Percentiles rank a stretch among this genome's conserved stretches.
These are phyloP conservation scores for Linnemannia schmuckeri DNA, from an alignment of 192 early-diverging fungal species.

Conservation along the genomic window DNA sequence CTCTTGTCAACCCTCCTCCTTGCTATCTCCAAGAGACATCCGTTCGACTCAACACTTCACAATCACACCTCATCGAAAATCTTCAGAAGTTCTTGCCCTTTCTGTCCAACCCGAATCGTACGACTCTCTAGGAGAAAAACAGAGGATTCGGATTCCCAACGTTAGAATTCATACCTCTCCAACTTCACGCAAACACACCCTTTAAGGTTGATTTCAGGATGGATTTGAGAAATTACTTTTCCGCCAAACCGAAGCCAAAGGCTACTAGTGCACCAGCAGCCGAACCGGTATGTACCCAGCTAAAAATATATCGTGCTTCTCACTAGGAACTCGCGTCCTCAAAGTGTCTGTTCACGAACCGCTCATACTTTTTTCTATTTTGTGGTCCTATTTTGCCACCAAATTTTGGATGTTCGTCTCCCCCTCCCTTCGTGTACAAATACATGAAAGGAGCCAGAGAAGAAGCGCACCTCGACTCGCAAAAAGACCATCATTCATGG, in stretches of 20 bases:
- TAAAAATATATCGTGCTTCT: background rate
- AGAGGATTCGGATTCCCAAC: background rate
- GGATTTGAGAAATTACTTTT: conserved; percentile 54
- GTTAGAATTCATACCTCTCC: background rate
- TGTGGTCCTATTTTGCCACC: conserved; percentile 52
- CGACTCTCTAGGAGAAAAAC: background rate
- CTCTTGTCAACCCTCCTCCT: background rate
- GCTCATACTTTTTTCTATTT: too few relatives aligned
- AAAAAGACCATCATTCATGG: conserved; percentile 43
- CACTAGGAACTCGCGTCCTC: background rate
- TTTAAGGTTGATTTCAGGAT: conserved; percentile 16
- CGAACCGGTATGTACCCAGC: conserved; percentile 10
- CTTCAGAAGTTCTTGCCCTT: background rate
- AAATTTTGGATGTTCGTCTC: conserved; percentile 7
- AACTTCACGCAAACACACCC: background rate
- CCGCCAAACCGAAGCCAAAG: conserved; percentile 25
- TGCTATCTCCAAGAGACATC: too few relatives aligned
- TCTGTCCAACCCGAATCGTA: background rate
- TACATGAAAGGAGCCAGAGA: conserved; percentile 23
- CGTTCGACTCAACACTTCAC: background rate
- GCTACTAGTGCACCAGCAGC: background rate
- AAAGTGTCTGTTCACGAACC: background rate
- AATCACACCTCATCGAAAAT: background rate
- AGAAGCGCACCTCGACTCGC: conserved; percentile 17
- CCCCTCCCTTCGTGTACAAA: too few relatives aligned